Evolutionary conservation across 2,329 filamentous ascomycete genomes (phyloP).

Genomic region (Aspergillus sp.): DNA sequence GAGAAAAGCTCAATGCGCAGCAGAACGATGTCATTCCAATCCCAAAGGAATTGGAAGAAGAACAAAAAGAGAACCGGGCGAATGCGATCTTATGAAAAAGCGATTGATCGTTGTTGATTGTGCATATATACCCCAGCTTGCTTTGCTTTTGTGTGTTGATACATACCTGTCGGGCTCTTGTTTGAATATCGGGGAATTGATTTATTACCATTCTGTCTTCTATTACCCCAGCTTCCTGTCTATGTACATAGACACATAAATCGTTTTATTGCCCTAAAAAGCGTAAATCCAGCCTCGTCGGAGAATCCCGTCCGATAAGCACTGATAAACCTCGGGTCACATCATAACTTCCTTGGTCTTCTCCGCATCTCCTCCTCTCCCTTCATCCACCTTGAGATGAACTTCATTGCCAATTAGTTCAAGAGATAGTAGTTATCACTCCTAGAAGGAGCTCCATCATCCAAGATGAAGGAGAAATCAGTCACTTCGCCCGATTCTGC

Average conservation of each 20-base stretch:
- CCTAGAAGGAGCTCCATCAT: too few species aligned
- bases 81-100: neutral
- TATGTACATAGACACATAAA: neutral
- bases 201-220: neutral
- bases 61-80: neutral
- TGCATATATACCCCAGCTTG: neutral
- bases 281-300: neutral
- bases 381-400: neutral
- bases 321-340: neutral
- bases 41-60: slow-evolving; percentile 8
- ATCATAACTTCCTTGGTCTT: neutral
- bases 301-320: neutral
- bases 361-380: slow-evolving; percentile 1
- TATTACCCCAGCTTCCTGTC: too few species aligned
- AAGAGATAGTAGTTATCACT: too few species aligned
- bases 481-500: slow-evolving; percentile 34
- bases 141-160: neutral
- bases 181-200: neutral
- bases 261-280: too few species aligned
- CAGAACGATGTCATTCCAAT: slow-evolving; percentile 46
- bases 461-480: slow-evolving; percentile 28
- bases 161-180: neutral
- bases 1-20: slow-evolving; percentile 60
- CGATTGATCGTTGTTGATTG: neutral
- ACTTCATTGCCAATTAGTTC: neutral